Conservation (phyloP, 192 early-diverging fungal genomes). For the Piromyces finnis region DNA sequence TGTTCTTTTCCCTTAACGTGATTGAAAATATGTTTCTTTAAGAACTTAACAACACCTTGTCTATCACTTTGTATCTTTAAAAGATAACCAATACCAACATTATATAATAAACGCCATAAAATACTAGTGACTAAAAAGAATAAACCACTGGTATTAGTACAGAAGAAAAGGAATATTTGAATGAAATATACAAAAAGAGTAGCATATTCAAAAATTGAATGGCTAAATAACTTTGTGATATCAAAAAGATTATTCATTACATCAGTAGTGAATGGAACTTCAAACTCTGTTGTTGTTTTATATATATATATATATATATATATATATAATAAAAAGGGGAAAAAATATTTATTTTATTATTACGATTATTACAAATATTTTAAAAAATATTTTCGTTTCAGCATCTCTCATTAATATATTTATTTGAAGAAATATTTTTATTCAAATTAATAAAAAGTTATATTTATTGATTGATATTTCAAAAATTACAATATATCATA, state of each 20-base stretch:
- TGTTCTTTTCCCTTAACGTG: slow-evolving; percentile 7
- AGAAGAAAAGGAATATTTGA: not conserved
- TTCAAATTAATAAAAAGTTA: too few relatives aligned
- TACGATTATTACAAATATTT: too few relatives aligned
- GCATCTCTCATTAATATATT: too few relatives aligned
- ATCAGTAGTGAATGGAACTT: not conserved
- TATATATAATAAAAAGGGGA: too few relatives aligned
- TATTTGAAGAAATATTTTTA: too few relatives aligned
- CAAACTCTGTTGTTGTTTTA: not conserved
- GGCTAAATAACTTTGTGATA: not conserved
- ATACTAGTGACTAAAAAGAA: slow-evolving; percentile 58
- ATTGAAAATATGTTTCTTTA: slow-evolving; percentile 41
- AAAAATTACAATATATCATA: too few relatives aligned
- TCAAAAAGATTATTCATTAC: not conserved
- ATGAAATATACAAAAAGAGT: not conserved
- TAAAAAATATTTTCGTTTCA: too few relatives aligned
- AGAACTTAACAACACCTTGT: slow-evolving; percentile 47
- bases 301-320: too few relatives aligned
- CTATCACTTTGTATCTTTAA: slow-evolving; percentile 64
- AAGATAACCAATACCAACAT: slow-evolving; percentile 66
- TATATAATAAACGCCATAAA: slow-evolving; percentile 78
- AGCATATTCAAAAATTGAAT: not conserved
- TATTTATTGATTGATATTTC: too few relatives aligned
- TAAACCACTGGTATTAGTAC: not conserved
- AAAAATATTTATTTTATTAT: too few relatives aligned